Conservation (phyloP, 345 rosid genomes). For the Passiflora organensis region DNA sequence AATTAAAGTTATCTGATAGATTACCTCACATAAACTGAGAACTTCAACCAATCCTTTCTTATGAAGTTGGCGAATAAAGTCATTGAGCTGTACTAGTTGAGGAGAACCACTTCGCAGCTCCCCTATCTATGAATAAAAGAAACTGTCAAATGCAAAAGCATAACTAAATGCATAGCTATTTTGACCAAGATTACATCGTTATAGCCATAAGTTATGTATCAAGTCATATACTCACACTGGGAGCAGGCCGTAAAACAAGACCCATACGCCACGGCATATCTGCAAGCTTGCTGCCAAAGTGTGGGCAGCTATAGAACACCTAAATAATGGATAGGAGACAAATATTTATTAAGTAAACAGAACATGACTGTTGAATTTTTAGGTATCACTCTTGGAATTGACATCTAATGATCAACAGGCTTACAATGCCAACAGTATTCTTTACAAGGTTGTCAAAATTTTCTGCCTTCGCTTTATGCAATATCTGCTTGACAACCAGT, state of each 20-base stretch:
- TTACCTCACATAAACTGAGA: slow-evolving; percentile 96
- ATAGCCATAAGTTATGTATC: slow-evolving; percentile 4
- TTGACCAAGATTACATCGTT: background rate
- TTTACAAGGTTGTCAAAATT: slow-evolving; percentile 67
- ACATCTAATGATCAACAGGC: slow-evolving; percentile 15
- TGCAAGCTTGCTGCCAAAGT: slow-evolving; percentile 95
- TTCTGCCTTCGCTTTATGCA: slow-evolving; percentile 78
- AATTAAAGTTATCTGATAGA: background rate
- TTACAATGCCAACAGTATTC: slow-evolving; percentile 87
- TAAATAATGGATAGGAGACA: slow-evolving; percentile 23
- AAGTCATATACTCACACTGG: slow-evolving; percentile 53
- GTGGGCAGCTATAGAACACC: slow-evolving; percentile 98
- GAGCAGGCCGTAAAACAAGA: slow-evolving; percentile 91
- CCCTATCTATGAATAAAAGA: slow-evolving; percentile 53
- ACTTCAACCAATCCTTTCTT: slow-evolving; percentile 77
- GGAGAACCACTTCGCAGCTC: slow-evolving; percentile 96
- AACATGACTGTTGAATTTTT: no score
- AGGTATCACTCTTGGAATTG: no score
- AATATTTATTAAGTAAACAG: no score
- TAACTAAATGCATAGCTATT: slow-evolving; percentile 1
- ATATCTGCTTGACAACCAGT: slow-evolving; percentile 91
- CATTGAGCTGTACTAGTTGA: slow-evolving; percentile 72
- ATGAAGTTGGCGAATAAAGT: slow-evolving; percentile 72
- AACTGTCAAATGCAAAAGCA: slow-evolving; percentile 13
- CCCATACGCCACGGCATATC: slow-evolving; percentile 99